Conservation (phyloP, 768 basidiomycete species). For the Suillus clintonianus region DNA sequence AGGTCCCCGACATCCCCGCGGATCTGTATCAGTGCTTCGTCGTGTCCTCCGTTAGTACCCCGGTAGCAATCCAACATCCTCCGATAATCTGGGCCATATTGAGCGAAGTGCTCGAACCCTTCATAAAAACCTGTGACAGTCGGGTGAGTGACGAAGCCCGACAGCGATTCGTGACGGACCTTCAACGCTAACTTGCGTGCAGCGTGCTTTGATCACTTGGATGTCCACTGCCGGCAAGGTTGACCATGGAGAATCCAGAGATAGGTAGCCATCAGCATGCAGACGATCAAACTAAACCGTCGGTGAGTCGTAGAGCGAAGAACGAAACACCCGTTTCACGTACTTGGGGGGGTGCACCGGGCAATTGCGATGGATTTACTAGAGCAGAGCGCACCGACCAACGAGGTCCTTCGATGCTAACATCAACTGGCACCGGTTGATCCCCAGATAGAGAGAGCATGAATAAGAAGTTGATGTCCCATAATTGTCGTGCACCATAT, state of each 20-base stretch:
- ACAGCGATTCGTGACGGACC: neutral
- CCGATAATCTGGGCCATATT: conserved; percentile 34
- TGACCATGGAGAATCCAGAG: neutral
- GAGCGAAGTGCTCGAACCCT: conserved; percentile 29
- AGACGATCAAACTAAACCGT: neutral
- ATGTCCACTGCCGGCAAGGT: neutral
- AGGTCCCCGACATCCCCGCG: neutral
- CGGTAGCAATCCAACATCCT: conserved; percentile 16
- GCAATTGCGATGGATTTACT: neutral
- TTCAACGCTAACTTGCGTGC: neutral
- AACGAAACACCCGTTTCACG: too few relatives aligned
- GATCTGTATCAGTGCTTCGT: neutral
- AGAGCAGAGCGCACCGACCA: neutral
- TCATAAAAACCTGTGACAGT: conserved; percentile 24
- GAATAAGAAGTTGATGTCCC: neutral
- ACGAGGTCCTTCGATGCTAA: neutral
- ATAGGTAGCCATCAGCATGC: conserved; percentile 1
- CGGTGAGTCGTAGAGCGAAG: neutral
- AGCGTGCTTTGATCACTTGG: neutral
- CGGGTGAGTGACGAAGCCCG: neutral
- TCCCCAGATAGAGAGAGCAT: conserved; percentile 1
- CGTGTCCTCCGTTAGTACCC: neutral
- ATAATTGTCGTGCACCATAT: neutral
- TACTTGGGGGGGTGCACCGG: neutral
- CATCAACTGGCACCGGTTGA: neutral